phyloP scores from a whole-genome alignment of 176 grass and related monocot genomes.

The Thinopyrum elongatum region DNA sequence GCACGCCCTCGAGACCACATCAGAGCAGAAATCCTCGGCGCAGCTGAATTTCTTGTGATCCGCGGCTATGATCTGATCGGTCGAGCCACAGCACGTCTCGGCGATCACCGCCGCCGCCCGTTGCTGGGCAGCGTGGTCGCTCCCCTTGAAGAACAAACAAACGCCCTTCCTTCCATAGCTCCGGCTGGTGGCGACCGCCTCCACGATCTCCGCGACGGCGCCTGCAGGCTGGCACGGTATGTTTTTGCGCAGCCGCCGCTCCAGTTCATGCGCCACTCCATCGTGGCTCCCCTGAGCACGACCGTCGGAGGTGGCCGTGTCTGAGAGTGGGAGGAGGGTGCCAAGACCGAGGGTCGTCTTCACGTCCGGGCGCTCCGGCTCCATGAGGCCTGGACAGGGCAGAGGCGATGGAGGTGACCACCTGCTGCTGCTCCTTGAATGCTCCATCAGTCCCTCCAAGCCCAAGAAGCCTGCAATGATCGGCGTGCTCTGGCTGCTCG shows the following conservation, averaged over 20 bases:
- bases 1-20: slow-evolving; percentile 29
- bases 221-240: slow-evolving; percentile 58
- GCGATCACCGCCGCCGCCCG: slow-evolving; percentile 42
- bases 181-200: slow-evolving; percentile 17
- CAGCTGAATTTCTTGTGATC: slow-evolving; percentile 26
- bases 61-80: slow-evolving; percentile 15
- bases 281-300: slow-evolving; percentile 19
- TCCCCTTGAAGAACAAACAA: slow-evolving; percentile 59
- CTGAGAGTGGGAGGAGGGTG: slow-evolving; percentile 48
- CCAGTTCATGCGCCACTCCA: slow-evolving; percentile 33
- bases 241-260: slow-evolving; percentile 53
- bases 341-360: slow-evolving; percentile 42
- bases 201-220: slow-evolving; percentile 41
- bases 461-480: slow-evolving; percentile 37
- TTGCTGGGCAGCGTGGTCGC: slow-evolving; percentile 44
- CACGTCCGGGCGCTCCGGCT: neutral
- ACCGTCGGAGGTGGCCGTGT: slow-evolving; percentile 64
- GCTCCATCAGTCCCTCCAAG: slow-evolving; percentile 1
- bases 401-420: slow-evolving; percentile 15
- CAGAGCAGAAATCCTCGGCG: slow-evolving; percentile 19
- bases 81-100: slow-evolving; percentile 40
- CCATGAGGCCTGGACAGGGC: neutral
- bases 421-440: neutral
- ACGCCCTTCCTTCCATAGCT: slow-evolving; percentile 21
- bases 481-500: slow-evolving; percentile 28